Percentiles rank a stretch among this genome's conserved stretches.
These are phyloP conservation scores for Penicillium polonicum DNA, from an alignment of 2,329 filamentous ascomycete genomes.

Conservation along the genomic window DNA sequence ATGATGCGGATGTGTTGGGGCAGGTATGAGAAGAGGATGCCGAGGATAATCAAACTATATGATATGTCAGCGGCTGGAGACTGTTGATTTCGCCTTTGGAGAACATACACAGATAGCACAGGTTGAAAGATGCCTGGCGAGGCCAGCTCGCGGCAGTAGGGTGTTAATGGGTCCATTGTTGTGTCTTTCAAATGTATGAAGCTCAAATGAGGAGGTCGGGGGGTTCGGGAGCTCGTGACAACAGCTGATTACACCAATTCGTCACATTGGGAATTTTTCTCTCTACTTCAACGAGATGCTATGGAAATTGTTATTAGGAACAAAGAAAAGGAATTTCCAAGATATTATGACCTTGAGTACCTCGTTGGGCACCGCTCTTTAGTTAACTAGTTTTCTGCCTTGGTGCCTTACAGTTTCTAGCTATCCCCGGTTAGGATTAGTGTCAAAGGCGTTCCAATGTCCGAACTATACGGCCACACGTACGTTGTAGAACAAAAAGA, in stretches of 20 bases:
- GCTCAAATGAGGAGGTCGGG: constrained; percentile 3
- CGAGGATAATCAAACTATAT: constrained; percentile 70
- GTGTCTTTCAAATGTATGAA: constrained; percentile 3
- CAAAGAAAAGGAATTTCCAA: not conserved
- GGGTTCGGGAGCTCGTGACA: constrained; percentile 1
- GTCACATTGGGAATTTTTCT: not conserved
- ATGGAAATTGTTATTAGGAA: not conserved
- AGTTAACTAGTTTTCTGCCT: not conserved
- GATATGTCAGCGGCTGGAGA: constrained; percentile 9
- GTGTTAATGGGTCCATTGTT: constrained; percentile 26
- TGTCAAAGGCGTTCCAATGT: too few relatives aligned
- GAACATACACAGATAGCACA: constrained; percentile 20
- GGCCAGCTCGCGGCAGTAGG: constrained; percentile 52
- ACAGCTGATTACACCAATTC: constrained; percentile 3
- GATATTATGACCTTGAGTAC: not conserved
- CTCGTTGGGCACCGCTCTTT: not conserved
- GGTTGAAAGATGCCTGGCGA: constrained; percentile 47
- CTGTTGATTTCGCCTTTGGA: not conserved
- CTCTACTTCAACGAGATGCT: not conserved
- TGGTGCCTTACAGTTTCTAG: not conserved
- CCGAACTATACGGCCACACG: too few relatives aligned
- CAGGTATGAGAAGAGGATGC: constrained; percentile 88
- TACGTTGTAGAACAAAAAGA: too few relatives aligned
- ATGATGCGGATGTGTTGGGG: constrained; percentile 95
- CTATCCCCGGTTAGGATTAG: too few relatives aligned